Base-by-base conservation (phyloP, 495 filamentous ascomycete genomes). In the Penicillium steckii region DNA sequence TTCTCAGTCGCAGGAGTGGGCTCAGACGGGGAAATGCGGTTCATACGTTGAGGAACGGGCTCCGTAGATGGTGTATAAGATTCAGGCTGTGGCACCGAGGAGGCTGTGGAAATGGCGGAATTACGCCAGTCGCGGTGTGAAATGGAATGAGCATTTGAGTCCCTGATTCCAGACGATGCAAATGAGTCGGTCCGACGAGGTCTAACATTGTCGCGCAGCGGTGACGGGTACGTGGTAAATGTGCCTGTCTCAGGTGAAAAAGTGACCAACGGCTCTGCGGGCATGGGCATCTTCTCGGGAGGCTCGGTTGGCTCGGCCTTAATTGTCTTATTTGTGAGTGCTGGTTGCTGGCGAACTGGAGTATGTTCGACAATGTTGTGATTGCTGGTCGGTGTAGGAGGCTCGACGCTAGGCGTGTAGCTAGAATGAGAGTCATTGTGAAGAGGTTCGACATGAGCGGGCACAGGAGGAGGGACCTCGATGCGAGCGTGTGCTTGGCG, bases 191-290 rank as follows among this genome's bases (percentile, higher is more conserved):
- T 56, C 46, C 51, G 48, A 22, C 48, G 27, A 40, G 65, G 46
- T 63, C 55, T 30, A 30, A 59, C 25, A 55, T 61, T 44, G 50
- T 65, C 56, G 35, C 72, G 57, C 18, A 64, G 30, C 25, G 74
- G 74, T 5, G 76, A 75, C 21, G 74, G 72, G n/a, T 72, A 62
- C 3, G 70, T 70, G 24, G 63, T 71, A 46, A 80, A 80, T 2
- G 78, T 81, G 8, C 78, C 77, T 7, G 75, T 78, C 38, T 60
- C 67, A 15, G 76, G 76, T 2, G 76, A 80, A 47, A 79, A 80
- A 1, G 69, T 71, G 15, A 80, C 63, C 35, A 75, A 38, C 10
- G 66, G 67, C 48, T 78, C 68, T 17, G 57, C 70, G 3, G 63
- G 52, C 44, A 54, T 66, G 48, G 44, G 52, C 58, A 60, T 71